A percentile compares a stretch with the other conserved stretches of the same genome.
Conservation (phyloP, 345 rosid species). For the Acer saccharum region DNA sequence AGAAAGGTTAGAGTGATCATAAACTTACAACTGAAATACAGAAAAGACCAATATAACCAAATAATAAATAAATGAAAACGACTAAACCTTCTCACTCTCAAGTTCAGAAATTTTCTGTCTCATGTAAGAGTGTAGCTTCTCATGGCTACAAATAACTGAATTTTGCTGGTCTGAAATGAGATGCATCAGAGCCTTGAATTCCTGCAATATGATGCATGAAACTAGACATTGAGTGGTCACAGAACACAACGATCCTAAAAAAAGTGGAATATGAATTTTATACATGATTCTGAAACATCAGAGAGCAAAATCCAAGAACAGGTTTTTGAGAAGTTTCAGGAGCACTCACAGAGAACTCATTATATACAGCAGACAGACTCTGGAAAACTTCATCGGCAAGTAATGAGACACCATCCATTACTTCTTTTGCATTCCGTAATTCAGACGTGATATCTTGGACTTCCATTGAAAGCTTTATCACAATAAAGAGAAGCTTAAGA, state of each 20-base stretch:
- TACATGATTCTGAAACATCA: not conserved
- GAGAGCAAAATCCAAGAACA: not conserved
- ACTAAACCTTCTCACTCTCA: slow-evolving; percentile 70
- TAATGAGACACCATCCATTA: slow-evolving; percentile 42
- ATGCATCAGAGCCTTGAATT: slow-evolving; percentile 48
- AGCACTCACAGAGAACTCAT: slow-evolving; percentile 59
- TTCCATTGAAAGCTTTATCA: slow-evolving; percentile 50
- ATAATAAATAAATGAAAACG: not conserved
- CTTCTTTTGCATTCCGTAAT: slow-evolving; percentile 46
- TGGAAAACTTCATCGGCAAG: slow-evolving; percentile 67
- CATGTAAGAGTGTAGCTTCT: slow-evolving; percentile 37
- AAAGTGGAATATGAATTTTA: not conserved
- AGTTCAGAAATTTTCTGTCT: slow-evolving; percentile 48
- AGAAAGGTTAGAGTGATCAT: not conserved
- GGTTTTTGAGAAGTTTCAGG: slow-evolving; percentile 4
- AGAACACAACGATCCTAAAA: not conserved
- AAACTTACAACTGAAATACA: not conserved
- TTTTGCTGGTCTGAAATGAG: slow-evolving; percentile 53
- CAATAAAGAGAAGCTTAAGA: slow-evolving; percentile 18
- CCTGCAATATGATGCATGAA: slow-evolving; percentile 43
- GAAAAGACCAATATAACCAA: not conserved
- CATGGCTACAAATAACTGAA: slow-evolving; percentile 40
- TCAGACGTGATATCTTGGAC: slow-evolving; percentile 57
- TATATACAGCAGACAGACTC: slow-evolving; percentile 43
- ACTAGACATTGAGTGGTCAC: slow-evolving; percentile 8